Conservation (phyloP, 495 filamentous ascomycete genomes). For the Bacidia gigantensis region DNA sequence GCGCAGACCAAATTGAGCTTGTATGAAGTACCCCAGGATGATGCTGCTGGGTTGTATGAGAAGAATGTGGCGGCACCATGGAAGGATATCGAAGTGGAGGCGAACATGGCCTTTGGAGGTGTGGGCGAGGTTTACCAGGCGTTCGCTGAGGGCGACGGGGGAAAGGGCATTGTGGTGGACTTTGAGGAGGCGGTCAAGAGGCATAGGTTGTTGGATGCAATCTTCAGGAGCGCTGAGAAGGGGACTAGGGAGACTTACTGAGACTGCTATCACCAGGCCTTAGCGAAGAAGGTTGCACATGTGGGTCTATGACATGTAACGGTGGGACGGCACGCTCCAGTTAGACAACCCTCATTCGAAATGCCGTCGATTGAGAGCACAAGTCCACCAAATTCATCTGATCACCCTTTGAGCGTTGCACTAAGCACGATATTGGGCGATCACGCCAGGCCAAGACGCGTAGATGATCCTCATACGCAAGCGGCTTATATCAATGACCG, state of each 20-base stretch:
- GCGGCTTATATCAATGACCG: too few species aligned
- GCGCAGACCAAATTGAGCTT: slow-evolving; percentile 1
- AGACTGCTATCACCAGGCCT: too few species aligned
- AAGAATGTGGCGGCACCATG: not conserved
- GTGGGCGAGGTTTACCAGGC: slow-evolving; percentile 12
- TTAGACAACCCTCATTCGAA: too few species aligned
- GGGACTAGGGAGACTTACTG: slow-evolving; percentile 9
- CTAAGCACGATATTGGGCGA: too few species aligned
- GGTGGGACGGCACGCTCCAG: too few species aligned
- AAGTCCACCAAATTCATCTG: too few species aligned
- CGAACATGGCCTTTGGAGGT: not conserved
- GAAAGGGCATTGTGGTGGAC: slow-evolving; percentile 5
- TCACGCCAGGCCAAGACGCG: too few species aligned
- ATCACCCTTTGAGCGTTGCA: too few species aligned
- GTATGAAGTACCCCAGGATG: not conserved
- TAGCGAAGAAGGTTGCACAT: too few species aligned
- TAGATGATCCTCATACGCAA: too few species aligned
- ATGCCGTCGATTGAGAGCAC: too few species aligned
- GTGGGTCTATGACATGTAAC: too few species aligned
- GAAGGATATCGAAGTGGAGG: slow-evolving; percentile 6
- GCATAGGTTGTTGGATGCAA: slow-evolving; percentile 12
- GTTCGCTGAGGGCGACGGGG: slow-evolving; percentile 9
- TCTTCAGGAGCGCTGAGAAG: slow-evolving; percentile 6
- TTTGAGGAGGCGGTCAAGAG: slow-evolving; percentile 8
- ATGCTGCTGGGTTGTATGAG: not conserved